Base-by-base conservation (phyloP, 129 eudicot species). In the Helianthus annuus region DNA sequence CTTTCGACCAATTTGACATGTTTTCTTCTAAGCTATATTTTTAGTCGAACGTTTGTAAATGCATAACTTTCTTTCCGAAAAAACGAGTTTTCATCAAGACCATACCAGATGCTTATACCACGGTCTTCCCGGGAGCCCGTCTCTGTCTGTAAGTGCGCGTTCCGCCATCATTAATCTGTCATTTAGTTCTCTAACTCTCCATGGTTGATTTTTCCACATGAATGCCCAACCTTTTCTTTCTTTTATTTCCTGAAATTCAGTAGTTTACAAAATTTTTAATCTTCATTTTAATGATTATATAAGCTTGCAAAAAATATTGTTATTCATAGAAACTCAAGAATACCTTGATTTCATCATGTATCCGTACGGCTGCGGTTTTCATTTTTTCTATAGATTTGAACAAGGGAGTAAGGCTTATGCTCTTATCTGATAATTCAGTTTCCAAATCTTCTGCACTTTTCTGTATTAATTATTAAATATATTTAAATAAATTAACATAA, bases 41-140 rank as follows among this genome's bases (percentile, higher is more conserved):
- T 0, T 42, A 57, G 8, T 57, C 4, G 0, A 61, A 32, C 0
- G 5, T 57, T 57, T 39, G 42, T 71, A 44, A 48, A 36, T 17
- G 66, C 32, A 67, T 15, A 34, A 10, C 6, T 53, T 64, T 24
- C n/a, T 11, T 42, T 48, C 16, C 15, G 19, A 39, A 51, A 57
- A 29, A 71, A 48, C 15, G 2, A 29, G 65, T 53, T n/a, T 40
- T 27, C 51, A 58, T 57, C 64, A 27, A 64, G 55, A 5, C 17
- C 86, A 42, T 85, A 92, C 96, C 97, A 92, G 73, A 78, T 89
- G 96, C 85, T 92, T 92, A 68, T 85, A 89, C 97, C 96, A 92
- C 39, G 83, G 78, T 68, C 97, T 83, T 75, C 85, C 96, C 3
- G 86, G 11, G 38, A 89, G 96, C 49, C 97, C 97, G 24, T 92